Base-by-base conservation (phyloP, 2,329 filamentous ascomycete genomes). In the Pestalotiopsis sp. region DNA sequence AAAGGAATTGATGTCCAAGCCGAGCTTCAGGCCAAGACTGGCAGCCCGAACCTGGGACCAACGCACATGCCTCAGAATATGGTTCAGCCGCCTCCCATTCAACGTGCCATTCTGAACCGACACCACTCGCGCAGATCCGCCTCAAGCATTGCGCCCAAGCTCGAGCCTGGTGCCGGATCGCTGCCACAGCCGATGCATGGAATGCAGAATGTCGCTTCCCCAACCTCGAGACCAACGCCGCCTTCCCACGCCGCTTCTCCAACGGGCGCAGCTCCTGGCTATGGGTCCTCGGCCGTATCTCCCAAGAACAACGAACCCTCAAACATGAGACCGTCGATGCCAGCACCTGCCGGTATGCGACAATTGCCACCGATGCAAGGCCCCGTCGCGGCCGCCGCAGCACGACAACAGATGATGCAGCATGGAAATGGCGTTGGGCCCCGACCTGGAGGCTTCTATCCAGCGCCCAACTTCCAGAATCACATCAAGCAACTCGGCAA, bases 1-100 rank as follows among this genome's bases (percentile, higher is more conserved):
- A 98, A 98, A 87, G 95, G 94, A 75, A 97, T 98, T 81, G 95
- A 99, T 86, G 96, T 99, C 63, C 94, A 98, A 83, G 93, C 95
- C 72, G 96, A 98, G 83, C 88, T 99, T 75, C 93, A 93, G 72
- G 92, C 95, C 78, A 98, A 98, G 85, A 95, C 93, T 62, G 93
- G 92, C 75, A 97, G 93, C 82, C 94, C 95, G 66, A 92, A 91
- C 76, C 86, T 96, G 71, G 92, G 86, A 69, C 91, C 88, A 74
- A 93, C 88, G 74, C 86, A 89, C 79, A 87, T 89, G 86, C 83
- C 85, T 74, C 92, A 88, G 81, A 91, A 85, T 79, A 86, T 90
- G 76, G 90, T 92, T 68, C 91, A 92, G 75, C 89, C 91, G 38
- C 91, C 92, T 66, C 91, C 93, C 38, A 91, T 95, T 73, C 93